phyloP scores from a whole-genome alignment of 164 flowering plant genomes.

The Sextonia rubra region DNA sequence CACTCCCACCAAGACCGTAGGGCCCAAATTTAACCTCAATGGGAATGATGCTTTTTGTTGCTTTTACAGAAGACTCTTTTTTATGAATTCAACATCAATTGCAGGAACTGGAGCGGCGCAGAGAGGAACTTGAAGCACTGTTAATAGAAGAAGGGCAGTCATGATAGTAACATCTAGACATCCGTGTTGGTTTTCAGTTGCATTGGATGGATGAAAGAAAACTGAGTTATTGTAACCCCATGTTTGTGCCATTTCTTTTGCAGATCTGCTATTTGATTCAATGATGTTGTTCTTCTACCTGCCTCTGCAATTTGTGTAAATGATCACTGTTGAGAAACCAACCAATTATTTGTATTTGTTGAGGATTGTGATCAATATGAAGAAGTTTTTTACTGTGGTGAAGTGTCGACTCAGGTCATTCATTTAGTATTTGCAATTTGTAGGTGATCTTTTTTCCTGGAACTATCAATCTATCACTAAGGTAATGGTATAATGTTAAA shows the following conservation, averaged over 20 bases:
- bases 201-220: not conserved
- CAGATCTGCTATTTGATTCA: not conserved
- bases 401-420: too few relatives aligned
- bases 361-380: not conserved
- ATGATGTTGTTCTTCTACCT: not conserved
- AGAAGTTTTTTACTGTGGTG: too few relatives aligned
- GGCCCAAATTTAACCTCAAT: not conserved
- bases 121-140: constrained; percentile 74
- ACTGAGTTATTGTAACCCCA: not conserved
- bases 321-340: not conserved
- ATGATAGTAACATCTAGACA: constrained; percentile 1
- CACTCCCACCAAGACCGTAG: not conserved
- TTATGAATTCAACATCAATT: not conserved
- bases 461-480: too few relatives aligned
- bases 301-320: not conserved
- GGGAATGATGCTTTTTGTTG: not conserved
- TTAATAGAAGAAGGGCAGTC: constrained; percentile 24
- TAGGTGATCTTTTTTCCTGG: too few relatives aligned
- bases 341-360: not conserved
- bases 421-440: too few relatives aligned
- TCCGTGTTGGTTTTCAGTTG: not conserved
- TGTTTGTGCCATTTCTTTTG: not conserved
- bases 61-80: not conserved
- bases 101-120: constrained; percentile 73
- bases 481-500: too few relatives aligned